These are phyloP conservation scores for Geotrichum europaeum DNA, from an alignment of 1,139 yeast species.

Conservation along the genomic window DNA sequence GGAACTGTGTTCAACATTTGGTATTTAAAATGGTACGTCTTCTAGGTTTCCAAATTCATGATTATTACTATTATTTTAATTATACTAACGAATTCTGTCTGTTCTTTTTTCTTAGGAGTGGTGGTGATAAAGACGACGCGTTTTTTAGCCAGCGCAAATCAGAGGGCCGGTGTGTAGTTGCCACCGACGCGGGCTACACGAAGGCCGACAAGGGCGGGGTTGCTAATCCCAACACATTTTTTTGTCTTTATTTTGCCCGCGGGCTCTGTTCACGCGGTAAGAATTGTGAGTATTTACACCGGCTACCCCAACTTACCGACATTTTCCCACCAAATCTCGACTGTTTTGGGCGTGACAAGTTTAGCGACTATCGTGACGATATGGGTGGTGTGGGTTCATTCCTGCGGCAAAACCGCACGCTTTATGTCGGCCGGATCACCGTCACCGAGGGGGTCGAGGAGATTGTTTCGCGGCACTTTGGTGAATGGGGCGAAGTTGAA, in stretches of 20 bases:
- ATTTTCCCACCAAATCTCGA: conserved; percentile 60
- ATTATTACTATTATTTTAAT: too few species aligned
- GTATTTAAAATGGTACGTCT: conserved; percentile 66
- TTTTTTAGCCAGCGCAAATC: conserved; percentile 39
- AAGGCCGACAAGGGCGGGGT: conserved; percentile 50
- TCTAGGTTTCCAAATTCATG: not conserved
- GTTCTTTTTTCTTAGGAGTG: conserved; percentile 25
- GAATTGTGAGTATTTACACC: conserved; percentile 69
- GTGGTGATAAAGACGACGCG: conserved; percentile 37
- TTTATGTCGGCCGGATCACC: conserved; percentile 66
- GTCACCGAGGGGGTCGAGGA: conserved; percentile 38
- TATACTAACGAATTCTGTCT: not conserved
- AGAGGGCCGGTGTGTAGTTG: conserved; percentile 52
- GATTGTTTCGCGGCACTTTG: conserved; percentile 48
- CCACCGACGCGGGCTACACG: conserved; percentile 69
- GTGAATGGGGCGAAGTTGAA: conserved; percentile 75
- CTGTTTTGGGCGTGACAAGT: conserved; percentile 90
- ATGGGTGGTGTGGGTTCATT: conserved; percentile 95
- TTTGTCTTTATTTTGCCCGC: conserved; percentile 81
- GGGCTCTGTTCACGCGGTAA: conserved; percentile 81
- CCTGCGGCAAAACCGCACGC: conserved; percentile 57
- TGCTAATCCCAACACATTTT: conserved; percentile 28
- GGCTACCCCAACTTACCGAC: conserved; percentile 56
- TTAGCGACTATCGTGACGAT: conserved; percentile 78
- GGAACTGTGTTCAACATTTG: conserved; percentile 80